These are phyloP conservation scores for Thelonectria discophora DNA, from an alignment of 2,329 filamentous ascomycete genomes.

Conservation along the genomic window DNA sequence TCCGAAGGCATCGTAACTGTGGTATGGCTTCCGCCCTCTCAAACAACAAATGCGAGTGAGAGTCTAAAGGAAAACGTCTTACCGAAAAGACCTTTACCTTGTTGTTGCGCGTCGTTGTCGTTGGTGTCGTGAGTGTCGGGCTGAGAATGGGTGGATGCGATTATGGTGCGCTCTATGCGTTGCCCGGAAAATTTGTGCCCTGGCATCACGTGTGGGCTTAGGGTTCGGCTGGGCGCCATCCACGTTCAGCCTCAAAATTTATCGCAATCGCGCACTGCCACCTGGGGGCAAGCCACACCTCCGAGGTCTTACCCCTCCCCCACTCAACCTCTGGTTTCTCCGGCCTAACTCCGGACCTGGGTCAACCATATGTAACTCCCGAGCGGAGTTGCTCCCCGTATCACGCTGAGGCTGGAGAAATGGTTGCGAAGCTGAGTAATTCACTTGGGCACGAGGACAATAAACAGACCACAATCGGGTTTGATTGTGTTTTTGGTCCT, in stretches of 20 bases:
- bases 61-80: slow-evolving; percentile 53
- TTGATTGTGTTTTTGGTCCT: neutral
- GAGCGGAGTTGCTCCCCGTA: slow-evolving; percentile 22
- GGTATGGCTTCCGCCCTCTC: slow-evolving; percentile 57
- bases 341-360: slow-evolving; percentile 26
- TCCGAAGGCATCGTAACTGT: slow-evolving; percentile 85
- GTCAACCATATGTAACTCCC: slow-evolving; percentile 14
- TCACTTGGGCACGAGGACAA: slow-evolving; percentile 2
- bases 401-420: slow-evolving; percentile 28
- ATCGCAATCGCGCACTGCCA: slow-evolving; percentile 17
- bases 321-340: slow-evolving; percentile 15
- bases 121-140: slow-evolving; percentile 52
- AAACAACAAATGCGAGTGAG: slow-evolving; percentile 55
- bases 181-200: slow-evolving; percentile 48
- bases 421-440: slow-evolving; percentile 26
- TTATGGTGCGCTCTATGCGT: slow-evolving; percentile 48
- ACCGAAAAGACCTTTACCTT: slow-evolving; percentile 57
- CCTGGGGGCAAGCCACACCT: slow-evolving; percentile 25
- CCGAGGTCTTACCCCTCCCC: slow-evolving; percentile 4
- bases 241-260: slow-evolving; percentile 2
- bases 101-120: slow-evolving; percentile 56
- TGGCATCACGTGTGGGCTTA: slow-evolving; percentile 49
- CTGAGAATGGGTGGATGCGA: slow-evolving; percentile 48
- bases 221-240: slow-evolving; percentile 30
- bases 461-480: neutral